phyloP scores from a whole-genome alignment of 2,329 filamentous ascomycete genomes.

The Aspergillus ibericus region DNA sequence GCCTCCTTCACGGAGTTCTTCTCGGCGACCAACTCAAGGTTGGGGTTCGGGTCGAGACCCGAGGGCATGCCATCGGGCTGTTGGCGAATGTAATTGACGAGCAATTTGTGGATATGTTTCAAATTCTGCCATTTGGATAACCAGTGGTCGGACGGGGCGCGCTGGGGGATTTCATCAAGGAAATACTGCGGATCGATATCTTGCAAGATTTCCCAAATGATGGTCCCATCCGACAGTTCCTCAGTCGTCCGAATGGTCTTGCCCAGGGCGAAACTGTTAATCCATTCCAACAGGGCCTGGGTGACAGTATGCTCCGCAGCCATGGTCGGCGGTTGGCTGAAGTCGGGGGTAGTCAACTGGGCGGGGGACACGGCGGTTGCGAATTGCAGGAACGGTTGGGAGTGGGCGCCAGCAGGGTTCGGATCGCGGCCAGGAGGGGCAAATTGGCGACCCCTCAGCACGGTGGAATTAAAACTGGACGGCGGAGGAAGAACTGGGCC shows the following conservation, averaged over 20 bases:
- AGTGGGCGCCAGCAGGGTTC: not conserved
- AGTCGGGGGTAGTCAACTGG: conserved; percentile 10
- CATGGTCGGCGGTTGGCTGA: conserved; percentile 34
- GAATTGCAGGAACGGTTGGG: not conserved
- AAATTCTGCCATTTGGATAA: conserved; percentile 51
- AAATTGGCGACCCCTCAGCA: not conserved
- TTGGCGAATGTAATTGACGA: conserved; percentile 47
- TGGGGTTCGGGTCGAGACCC: conserved; percentile 44
- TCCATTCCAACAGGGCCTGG: conserved; percentile 49
- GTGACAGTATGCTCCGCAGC: conserved; percentile 47
- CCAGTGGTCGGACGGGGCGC: conserved; percentile 46
- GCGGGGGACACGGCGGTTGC: conserved; percentile 1
- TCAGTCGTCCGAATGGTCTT: conserved; percentile 42
- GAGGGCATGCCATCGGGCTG: conserved; percentile 47
- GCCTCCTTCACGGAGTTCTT: conserved; percentile 44
- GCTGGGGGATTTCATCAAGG: conserved; percentile 48
- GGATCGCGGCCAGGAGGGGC: not conserved
- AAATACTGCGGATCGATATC: conserved; percentile 52
- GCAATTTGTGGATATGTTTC: conserved; percentile 49
- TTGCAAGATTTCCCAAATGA: conserved; percentile 50
- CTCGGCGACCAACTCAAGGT: conserved; percentile 49
- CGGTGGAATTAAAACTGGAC: not conserved
- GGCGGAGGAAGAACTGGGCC: not conserved
- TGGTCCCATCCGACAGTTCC: conserved; percentile 47
- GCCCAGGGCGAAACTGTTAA: conserved; percentile 47